phyloP scores from a whole-genome alignment of 176 grass and related monocot species.

The Chloris gayana region DNA sequence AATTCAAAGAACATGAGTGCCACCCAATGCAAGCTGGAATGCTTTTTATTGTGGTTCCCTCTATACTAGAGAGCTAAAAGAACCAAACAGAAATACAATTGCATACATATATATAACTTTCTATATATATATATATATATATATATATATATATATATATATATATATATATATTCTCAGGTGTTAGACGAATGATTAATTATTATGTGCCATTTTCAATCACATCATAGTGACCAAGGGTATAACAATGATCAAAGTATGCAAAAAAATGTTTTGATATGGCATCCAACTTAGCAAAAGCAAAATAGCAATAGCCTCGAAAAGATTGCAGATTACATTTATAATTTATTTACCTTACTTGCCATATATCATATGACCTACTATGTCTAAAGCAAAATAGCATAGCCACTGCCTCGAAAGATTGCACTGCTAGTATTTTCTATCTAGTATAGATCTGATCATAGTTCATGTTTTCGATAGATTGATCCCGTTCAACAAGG shows the following conservation, averaged over 20 bases:
- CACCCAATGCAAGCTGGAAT: too few species aligned
- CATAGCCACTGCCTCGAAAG: neutral
- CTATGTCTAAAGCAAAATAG: neutral
- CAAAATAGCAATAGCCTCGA: too few species aligned
- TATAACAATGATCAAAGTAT: neutral
- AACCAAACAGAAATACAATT: neutral
- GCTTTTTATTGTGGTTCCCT: too few species aligned
- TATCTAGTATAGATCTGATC: conserved; percentile 20
- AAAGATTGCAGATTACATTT: neutral
- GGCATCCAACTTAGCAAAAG: neutral
- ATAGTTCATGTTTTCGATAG: conserved; percentile 33
- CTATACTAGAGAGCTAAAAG: neutral
- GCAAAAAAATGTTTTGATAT: neutral
- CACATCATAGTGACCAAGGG: neutral
- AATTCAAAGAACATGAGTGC: conserved; percentile 6
- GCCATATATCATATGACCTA: conserved; percentile 1
- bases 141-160: neutral
- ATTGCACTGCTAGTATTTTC: conserved; percentile 1
- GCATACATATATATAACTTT: neutral
- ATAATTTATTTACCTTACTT: neutral
- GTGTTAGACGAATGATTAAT: neutral
- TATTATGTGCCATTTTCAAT: neutral
- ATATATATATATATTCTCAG: neutral
- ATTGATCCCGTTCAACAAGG: conserved; percentile 23
- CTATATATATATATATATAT: neutral